These are phyloP conservation scores for Pythium utonaiense DNA, from an alignment of 352 stramenopile genomes.

Conservation along the genomic window DNA sequence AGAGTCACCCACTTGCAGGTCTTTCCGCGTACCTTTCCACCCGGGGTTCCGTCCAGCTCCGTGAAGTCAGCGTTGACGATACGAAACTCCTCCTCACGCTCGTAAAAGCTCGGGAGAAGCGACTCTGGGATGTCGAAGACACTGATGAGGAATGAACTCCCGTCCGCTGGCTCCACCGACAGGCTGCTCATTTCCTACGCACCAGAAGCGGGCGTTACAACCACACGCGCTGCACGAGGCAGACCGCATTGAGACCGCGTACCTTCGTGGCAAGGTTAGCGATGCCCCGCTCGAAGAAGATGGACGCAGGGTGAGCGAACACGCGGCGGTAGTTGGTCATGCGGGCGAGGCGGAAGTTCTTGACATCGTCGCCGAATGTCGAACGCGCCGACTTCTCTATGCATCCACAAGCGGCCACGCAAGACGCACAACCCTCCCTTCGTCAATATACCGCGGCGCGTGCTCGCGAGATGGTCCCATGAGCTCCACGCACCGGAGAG, in stretches of 20 bases:
- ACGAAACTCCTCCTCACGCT: constrained; percentile 87
- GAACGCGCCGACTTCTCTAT: constrained; percentile 72
- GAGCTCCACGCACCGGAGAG: constrained; percentile 49
- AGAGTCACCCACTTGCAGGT: background rate
- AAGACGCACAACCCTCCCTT: background rate
- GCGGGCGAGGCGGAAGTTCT: constrained; percentile 85
- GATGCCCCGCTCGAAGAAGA: constrained; percentile 92
- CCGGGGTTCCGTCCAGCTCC: constrained; percentile 45
- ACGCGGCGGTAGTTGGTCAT: constrained; percentile 86
- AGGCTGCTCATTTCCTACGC: constrained; percentile 87
- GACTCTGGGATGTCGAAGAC: constrained; percentile 63
- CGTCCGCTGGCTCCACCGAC: constrained; percentile 58
- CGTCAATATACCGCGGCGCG: too few relatives aligned
- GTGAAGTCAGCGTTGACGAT: constrained; percentile 78
- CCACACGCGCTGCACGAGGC: too few relatives aligned
- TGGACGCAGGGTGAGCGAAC: constrained; percentile 89
- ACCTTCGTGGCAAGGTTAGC: constrained; percentile 83
- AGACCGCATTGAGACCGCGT: too few relatives aligned
- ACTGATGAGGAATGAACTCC: constrained; percentile 61
- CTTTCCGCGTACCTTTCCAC: constrained; percentile 21
- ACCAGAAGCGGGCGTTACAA: background rate
- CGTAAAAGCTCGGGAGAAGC: constrained; percentile 66
- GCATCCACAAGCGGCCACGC: background rate
- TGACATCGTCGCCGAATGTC: constrained; percentile 84
- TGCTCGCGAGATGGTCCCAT: too few relatives aligned